A percentile compares a stretch with the other conserved stretches of the same genome.
Evolutionary conservation across 768 basidiomycete species (phyloP).

Genomic region (Amanita rubescens): DNA sequence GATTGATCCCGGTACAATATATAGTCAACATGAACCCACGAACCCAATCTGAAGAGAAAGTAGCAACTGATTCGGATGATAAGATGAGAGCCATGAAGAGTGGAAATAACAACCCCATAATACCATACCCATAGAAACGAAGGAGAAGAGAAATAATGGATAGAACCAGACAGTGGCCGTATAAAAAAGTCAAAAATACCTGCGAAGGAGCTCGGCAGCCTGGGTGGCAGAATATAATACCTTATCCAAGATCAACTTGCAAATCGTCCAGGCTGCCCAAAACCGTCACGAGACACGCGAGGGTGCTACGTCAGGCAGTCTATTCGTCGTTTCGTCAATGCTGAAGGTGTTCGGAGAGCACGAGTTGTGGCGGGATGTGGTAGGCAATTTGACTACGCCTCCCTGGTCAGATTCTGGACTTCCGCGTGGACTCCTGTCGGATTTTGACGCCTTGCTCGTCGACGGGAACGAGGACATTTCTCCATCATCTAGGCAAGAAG

Average conservation of each 20-base stretch:
- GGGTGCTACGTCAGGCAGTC: background rate
- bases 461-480: background rate
- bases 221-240: constrained; percentile 11
- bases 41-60: constrained; percentile 2
- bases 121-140: background rate
- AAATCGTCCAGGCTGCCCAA: constrained; percentile 11
- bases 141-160: background rate
- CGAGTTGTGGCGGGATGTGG: background rate
- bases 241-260: constrained; percentile 8
- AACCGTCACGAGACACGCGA: constrained; percentile 12
- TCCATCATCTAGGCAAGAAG: background rate
- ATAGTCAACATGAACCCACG: constrained; percentile 4
- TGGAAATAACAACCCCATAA: background rate
- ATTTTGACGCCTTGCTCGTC: no score
- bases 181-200: constrained; percentile 7
- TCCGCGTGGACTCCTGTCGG: background rate
- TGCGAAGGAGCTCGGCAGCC: constrained; percentile 16
- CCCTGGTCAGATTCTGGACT: background rate
- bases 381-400: background rate
- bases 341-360: background rate
- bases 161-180: background rate
- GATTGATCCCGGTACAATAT: constrained; percentile 1
- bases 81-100: background rate
- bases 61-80: background rate
- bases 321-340: background rate